Evolutionary conservation across 371 early-diverging fungal species (phyloP).

Genomic region (Enterocytospora artemiae): DNA sequence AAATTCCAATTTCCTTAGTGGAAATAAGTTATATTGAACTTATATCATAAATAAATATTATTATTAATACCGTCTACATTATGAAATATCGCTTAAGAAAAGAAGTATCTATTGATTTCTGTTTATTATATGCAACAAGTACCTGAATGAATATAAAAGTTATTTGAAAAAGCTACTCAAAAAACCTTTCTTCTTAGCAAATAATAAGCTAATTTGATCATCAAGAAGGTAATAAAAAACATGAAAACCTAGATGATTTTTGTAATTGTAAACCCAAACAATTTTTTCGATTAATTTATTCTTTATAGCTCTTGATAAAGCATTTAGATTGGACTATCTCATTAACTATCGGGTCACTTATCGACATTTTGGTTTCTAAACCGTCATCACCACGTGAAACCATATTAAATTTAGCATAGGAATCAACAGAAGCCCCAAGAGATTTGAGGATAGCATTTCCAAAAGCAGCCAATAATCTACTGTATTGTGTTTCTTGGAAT

Average conservation of each 20-base stretch:
- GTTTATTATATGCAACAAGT: too few species aligned
- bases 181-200: too few species aligned
- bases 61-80: not conserved
- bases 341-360: slow-evolving; percentile 9
- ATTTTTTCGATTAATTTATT: not conserved
- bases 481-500: not conserved
- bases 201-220: not conserved
- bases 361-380: not conserved
- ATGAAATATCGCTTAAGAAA: too few species aligned
- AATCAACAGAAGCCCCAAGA: not conserved
- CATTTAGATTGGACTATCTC: slow-evolving; percentile 8
- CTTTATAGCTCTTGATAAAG: not conserved
- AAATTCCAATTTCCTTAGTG: too few species aligned
- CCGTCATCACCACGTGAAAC: slow-evolving; percentile 3
- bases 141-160: too few species aligned
- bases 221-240: not conserved
- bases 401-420: not conserved
- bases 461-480: slow-evolving; percentile 1
- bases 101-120: too few species aligned
- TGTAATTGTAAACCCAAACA: not conserved
- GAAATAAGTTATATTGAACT: not conserved
- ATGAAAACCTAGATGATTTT: not conserved
- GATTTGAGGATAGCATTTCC: slow-evolving; percentile 6
- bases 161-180: too few species aligned
- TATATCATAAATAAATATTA: not conserved